Percentiles rank a stretch among this genome's conserved stretches.
These are phyloP conservation scores for Astrothelium subdiscretum DNA, from an alignment of 495 filamentous ascomycete genomes.

Conservation along the genomic window DNA sequence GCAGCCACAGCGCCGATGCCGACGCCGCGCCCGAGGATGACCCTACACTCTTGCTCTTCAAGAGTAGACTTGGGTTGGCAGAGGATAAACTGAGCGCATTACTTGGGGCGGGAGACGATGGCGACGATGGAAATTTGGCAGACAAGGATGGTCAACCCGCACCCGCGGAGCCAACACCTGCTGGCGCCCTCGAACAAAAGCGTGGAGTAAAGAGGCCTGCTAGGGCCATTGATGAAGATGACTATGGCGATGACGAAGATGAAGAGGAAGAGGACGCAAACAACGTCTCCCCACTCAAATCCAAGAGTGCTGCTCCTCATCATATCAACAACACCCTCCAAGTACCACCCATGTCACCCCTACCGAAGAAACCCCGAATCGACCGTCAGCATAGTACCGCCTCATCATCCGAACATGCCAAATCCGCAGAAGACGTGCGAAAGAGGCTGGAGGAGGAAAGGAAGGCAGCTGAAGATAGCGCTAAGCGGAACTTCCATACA, in stretches of 20 bases:
- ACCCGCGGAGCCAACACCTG: not conserved
- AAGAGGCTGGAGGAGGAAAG: conserved; percentile 91
- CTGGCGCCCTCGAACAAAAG: not conserved
- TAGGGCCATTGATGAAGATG: conserved; percentile 69
- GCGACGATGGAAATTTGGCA: not conserved
- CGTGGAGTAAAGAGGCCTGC: conserved; percentile 37
- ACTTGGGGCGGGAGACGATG: not conserved
- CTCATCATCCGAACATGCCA: conserved; percentile 39
- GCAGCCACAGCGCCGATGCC: conserved; percentile 18
- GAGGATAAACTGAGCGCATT: conserved; percentile 26
- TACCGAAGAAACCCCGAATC: conserved; percentile 21
- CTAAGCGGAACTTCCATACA: conserved; percentile 77
- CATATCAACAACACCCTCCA: conserved; percentile 30
- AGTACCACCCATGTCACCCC: conserved; percentile 30
- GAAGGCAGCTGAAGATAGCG: conserved; percentile 83
- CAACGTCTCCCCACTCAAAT: conserved; percentile 45
- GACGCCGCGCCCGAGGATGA: conserved; percentile 45
- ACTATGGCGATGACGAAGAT: conserved; percentile 82
- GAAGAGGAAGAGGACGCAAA: conserved; percentile 47
- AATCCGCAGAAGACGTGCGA: conserved; percentile 71
- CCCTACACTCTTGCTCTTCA: conserved; percentile 48
- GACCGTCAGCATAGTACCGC: conserved; percentile 30
- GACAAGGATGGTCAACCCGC: not conserved
- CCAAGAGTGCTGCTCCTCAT: conserved; percentile 42
- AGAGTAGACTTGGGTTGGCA: conserved; percentile 44